Conservation (phyloP, 805 yeast genomes). For the Barnettozyma sucrosica region DNA sequence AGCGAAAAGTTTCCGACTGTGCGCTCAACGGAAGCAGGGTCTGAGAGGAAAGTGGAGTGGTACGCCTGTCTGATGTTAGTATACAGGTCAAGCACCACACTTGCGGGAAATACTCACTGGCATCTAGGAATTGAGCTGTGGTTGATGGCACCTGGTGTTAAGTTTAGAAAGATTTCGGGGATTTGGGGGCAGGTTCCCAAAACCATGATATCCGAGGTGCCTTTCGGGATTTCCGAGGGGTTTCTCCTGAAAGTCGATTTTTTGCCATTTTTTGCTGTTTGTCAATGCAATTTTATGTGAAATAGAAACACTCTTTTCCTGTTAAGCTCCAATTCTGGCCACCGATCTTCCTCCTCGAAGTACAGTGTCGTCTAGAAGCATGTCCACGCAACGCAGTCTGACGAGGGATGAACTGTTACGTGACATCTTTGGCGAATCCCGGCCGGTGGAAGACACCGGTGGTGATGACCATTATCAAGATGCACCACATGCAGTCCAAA, state of each 20-base stretch:
- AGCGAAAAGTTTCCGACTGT: slow-evolving; percentile 72
- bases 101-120: slow-evolving; percentile 10
- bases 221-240: not conserved
- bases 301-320: no score
- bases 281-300: no score
- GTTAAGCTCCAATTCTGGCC: no score
- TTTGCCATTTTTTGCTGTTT: slow-evolving; percentile 6
- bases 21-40: slow-evolving; percentile 51
- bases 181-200: not conserved
- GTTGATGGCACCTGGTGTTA: not conserved
- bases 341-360: not conserved
- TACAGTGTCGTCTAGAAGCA: not conserved
- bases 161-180: slow-evolving; percentile 10
- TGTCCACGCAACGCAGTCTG: slow-evolving; percentile 12
- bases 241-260: not conserved
- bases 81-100: no score
- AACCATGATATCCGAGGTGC: not conserved
- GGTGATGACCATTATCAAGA: not conserved
- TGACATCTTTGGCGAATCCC: slow-evolving; percentile 28
- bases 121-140: slow-evolving; percentile 5
- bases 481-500: not conserved
- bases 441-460: slow-evolving; percentile 13
- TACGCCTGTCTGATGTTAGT: slow-evolving; percentile 42
- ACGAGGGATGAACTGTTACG: slow-evolving; percentile 26
- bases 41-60: slow-evolving; percentile 72